Percentiles rank a stretch among this genome's conserved stretches.
Evolutionary conservation across 2,329 filamentous ascomycete genomes (phyloP).

Genomic region (Xylaria sp.): DNA sequence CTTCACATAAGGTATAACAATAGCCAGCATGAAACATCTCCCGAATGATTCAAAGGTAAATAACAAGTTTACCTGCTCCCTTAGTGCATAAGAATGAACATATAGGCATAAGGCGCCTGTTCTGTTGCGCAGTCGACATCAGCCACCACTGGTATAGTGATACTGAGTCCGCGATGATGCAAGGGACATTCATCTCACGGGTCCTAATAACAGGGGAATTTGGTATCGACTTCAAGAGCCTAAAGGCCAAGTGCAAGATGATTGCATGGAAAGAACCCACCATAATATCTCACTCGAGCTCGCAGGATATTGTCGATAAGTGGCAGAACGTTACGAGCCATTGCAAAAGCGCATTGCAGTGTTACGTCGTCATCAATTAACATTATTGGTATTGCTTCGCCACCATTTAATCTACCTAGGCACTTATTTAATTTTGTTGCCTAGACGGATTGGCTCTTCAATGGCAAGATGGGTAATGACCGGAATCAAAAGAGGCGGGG

Average conservation of each 20-base stretch:
- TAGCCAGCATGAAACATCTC: constrained; percentile 4
- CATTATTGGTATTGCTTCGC: constrained; percentile 27
- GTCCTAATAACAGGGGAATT: constrained; percentile 19
- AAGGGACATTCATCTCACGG: constrained; percentile 24
- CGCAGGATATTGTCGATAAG: neutral
- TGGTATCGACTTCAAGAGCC: neutral
- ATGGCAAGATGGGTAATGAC: neutral
- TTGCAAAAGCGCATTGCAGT: constrained; percentile 20
- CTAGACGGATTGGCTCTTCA: constrained; percentile 2
- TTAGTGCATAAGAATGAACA: neutral
- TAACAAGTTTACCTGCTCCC: neutral
- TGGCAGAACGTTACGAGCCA: neutral
- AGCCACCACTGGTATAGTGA: constrained; percentile 8
- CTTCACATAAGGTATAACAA: constrained; percentile 17
- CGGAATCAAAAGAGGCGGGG: neutral
- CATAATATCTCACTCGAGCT: neutral
- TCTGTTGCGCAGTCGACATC: constrained; percentile 14
- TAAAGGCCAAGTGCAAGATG: neutral
- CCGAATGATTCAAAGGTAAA: neutral
- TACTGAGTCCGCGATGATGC: constrained; percentile 14
- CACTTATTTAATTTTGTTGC: constrained; percentile 22
- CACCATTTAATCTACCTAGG: constrained; percentile 24
- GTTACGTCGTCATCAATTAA: neutral
- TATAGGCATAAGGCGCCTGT: constrained; percentile 7
- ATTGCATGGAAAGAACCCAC: neutral